phyloP scores from a whole-genome alignment of 2,329 filamentous ascomycete genomes.

The Thielaviopsis ethacetica region DNA sequence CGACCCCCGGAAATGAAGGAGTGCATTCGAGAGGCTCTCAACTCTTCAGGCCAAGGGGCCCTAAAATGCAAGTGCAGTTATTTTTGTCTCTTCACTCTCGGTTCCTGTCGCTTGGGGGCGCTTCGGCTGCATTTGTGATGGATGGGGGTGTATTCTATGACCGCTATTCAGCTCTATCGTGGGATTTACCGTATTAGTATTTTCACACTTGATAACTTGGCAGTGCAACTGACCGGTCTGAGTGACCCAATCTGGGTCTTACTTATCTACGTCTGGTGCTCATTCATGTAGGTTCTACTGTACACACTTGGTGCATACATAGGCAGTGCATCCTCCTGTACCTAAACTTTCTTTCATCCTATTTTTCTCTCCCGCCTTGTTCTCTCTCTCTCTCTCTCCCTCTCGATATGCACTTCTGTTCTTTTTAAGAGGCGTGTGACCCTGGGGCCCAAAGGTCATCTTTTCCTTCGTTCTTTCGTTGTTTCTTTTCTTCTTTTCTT shows the following conservation, averaged over 20 bases:
- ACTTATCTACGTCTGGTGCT: neutral
- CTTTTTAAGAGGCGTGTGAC: neutral
- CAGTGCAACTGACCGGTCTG: neutral
- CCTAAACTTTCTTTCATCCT: neutral
- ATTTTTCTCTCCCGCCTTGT: neutral
- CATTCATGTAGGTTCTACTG: neutral
- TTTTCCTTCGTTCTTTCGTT: neutral
- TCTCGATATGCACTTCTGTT: neutral
- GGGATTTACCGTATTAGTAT: neutral
- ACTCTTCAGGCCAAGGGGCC: neutral
- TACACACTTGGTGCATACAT: neutral
- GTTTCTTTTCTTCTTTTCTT: neutral
- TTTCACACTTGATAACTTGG: neutral
- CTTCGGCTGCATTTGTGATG: neutral
- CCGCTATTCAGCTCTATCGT: neutral
- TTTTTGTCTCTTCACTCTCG: neutral
- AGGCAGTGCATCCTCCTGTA: neutral
- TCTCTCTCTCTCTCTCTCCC: neutral
- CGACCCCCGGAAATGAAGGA: neutral
- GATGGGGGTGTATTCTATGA: neutral
- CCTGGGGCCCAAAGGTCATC: neutral
- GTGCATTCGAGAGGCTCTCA: neutral
- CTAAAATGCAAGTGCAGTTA: neutral
- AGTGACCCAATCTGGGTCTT: neutral
- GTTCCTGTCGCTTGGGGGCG: neutral